Evolutionary conservation across 2,329 filamentous ascomycete genomes (phyloP).

Genomic region (Fusarium sp.): DNA sequence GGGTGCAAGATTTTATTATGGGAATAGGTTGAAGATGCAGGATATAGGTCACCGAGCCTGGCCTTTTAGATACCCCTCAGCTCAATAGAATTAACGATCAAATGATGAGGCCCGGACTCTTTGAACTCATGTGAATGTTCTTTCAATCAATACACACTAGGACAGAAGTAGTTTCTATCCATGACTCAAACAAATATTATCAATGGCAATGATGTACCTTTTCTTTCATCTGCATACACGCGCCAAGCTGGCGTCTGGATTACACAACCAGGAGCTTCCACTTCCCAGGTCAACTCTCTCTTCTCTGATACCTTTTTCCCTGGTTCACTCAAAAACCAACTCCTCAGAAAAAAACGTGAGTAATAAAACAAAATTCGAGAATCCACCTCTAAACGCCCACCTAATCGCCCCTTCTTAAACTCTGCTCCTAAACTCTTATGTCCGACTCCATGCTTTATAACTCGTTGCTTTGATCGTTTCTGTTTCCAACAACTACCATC

Average conservation of each 20-base stretch:
- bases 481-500: slow-evolving; percentile 18
- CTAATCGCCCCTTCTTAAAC: slow-evolving; percentile 13
- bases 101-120: neutral
- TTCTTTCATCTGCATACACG: slow-evolving; percentile 40
- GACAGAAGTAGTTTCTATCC: neutral
- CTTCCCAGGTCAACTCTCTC: slow-evolving; percentile 20
- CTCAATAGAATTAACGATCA: slow-evolving; percentile 43
- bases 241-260: slow-evolving; percentile 37
- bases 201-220: slow-evolving; percentile 27
- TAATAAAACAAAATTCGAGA: slow-evolving; percentile 42
- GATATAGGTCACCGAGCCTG: slow-evolving; percentile 4
- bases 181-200: slow-evolving; percentile 12
- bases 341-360: slow-evolving; percentile 33
- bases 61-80: slow-evolving; percentile 46
- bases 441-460: slow-evolving; percentile 2
- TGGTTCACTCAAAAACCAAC: slow-evolving; percentile 36
- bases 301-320: slow-evolving; percentile 36
- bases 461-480: slow-evolving; percentile 15
- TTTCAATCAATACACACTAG: neutral
- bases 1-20: slow-evolving; percentile 9
- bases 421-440: slow-evolving; percentile 10
- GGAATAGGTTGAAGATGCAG: slow-evolving; percentile 15
- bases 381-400: slow-evolving; percentile 49
- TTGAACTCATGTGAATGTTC: neutral
- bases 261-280: slow-evolving; percentile 39